phyloP scores from a whole-genome alignment of 1,284 basidiomycete genomes.

The Rhodotorula sp. region DNA sequence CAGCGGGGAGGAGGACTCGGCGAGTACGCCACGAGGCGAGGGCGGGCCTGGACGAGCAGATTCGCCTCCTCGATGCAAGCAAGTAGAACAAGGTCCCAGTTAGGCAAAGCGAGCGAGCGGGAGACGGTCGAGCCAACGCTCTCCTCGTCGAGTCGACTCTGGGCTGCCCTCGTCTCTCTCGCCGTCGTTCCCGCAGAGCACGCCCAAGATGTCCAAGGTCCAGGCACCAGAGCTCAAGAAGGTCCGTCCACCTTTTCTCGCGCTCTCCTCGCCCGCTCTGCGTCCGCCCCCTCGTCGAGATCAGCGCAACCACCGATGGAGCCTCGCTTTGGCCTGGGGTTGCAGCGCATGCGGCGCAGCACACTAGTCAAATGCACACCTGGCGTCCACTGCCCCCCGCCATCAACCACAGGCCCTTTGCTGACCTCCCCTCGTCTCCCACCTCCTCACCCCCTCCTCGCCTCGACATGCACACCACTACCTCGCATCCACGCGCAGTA shows the following conservation, averaged over 20 bases:
- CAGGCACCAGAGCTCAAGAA: conserved; percentile 42
- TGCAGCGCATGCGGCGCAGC: too few species aligned
- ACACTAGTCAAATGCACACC: not conserved
- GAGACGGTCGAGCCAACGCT: too few species aligned
- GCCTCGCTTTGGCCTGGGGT: too few species aligned
- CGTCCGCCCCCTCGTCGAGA: not conserved
- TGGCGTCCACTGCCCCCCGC: not conserved
- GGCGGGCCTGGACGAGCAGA: not conserved
- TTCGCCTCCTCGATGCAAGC: too few species aligned
- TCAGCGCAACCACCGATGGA: too few species aligned
- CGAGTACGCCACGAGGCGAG: not conserved
- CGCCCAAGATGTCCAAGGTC: conserved; percentile 33
- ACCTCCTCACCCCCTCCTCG: not conserved
- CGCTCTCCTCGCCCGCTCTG: not conserved
- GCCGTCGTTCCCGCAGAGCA: not conserved
- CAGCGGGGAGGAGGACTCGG: not conserved
- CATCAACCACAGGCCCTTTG: not conserved
- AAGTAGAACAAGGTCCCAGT: not conserved
- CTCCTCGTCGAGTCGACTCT: not conserved
- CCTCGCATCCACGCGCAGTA: conserved; percentile 62
- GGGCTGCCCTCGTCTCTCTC: not conserved
- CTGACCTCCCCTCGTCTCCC: not conserved
- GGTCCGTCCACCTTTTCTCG: conserved; percentile 14
- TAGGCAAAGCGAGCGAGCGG: not conserved
- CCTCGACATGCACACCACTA: not conserved